Percentiles rank a stretch among this genome's conserved stretches.
phyloP scores from a whole-genome alignment of 768 basidiomycete species.

The Lentinula guzmanii region DNA sequence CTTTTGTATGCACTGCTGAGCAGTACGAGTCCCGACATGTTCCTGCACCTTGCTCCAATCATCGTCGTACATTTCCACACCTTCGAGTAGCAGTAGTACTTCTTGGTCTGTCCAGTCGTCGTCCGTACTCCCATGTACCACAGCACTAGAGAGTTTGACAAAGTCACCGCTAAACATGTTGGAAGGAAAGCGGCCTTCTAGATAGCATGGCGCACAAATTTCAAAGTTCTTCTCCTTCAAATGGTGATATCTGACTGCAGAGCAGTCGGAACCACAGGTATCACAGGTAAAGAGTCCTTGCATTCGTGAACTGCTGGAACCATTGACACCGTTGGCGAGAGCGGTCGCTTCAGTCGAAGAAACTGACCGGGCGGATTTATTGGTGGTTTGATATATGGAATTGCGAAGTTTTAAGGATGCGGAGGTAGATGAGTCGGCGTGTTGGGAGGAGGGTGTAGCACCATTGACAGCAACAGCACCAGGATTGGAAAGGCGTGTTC shows the following conservation, averaged over 20 bases:
- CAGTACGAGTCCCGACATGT: constrained; percentile 86
- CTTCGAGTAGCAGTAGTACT: constrained; percentile 83
- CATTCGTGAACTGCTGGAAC: constrained; percentile 28
- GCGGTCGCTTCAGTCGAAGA: constrained; percentile 60
- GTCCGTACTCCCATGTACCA: constrained; percentile 27
- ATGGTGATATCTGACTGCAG: constrained; percentile 82
- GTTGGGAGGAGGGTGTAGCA: constrained; percentile 23
- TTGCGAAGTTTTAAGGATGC: constrained; percentile 85
- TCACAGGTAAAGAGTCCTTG: constrained; percentile 65
- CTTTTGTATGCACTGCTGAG: constrained; percentile 93
- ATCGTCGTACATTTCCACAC: constrained; percentile 96
- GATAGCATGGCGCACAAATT: constrained; percentile 88
- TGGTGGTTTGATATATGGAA: constrained; percentile 83
- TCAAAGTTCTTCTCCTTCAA: constrained; percentile 90
- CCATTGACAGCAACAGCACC: constrained; percentile 43
- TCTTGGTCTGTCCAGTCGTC: constrained; percentile 93
- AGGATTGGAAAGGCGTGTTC: constrained; percentile 52
- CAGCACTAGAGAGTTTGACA: constrained; percentile 64
- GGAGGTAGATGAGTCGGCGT: constrained; percentile 32
- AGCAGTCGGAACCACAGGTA: constrained; percentile 94
- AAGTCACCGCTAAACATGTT: constrained; percentile 97
- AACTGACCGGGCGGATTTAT: constrained; percentile 74
- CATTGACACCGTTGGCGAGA: constrained; percentile 52
- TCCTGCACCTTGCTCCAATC: constrained; percentile 93
- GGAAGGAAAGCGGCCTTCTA: constrained; percentile 94